Evolutionary conservation across 2,329 filamentous ascomycete genomes (phyloP), one percentile per base, ranked within the genome.

Genomic region (Xenoacremonium recifei): DNA sequence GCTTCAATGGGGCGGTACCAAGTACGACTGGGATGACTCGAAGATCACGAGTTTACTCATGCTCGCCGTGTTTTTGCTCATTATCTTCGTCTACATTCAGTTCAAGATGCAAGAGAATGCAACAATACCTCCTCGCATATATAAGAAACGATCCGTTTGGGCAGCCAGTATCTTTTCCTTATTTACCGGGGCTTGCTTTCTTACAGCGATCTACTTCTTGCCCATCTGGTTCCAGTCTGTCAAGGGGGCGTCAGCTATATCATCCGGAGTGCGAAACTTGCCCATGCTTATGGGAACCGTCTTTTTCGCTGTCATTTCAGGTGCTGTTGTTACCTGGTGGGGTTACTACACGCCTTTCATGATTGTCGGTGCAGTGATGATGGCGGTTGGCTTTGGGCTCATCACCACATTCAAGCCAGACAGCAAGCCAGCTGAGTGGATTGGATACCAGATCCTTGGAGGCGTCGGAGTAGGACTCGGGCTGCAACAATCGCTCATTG

Each of bases 141-240:
- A 73, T 20, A 60, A 52, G 29, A 61, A 69, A 39, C 65, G 69
- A 3, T 64, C 60, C 5, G 64, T 76, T 18, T 63, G 60, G 58
- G 57, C 62, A 2, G 59, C 60, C 3, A 54, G 62, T 4, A 55
- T 60, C 40, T 63, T 65, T 32, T 57, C 64, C 5, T 69, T 71
- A 48, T 61, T 67, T 34, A 66, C 69, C 23, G 62, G 68, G 21
- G 64, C 59, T 1, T 61, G 57, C 15, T 61, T 64, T 39, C 47
- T 62, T 21, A 41, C 54, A 1, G 45, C 51, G 13, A 45, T 71
- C 17, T 71, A 70, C 45, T 72, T 65, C 42, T 44, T 72, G 0
- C 68, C 70, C 2, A 66, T 72, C 25, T 74, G 69, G 67, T 74
- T 75, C 50, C 69, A 72, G 48, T 65, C 69, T 4, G 66, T 74